Evolutionary conservation across 352 stramenopile species (phyloP), one percentile per base, ranked within the genome.

Genomic region (Pythium volutum): DNA sequence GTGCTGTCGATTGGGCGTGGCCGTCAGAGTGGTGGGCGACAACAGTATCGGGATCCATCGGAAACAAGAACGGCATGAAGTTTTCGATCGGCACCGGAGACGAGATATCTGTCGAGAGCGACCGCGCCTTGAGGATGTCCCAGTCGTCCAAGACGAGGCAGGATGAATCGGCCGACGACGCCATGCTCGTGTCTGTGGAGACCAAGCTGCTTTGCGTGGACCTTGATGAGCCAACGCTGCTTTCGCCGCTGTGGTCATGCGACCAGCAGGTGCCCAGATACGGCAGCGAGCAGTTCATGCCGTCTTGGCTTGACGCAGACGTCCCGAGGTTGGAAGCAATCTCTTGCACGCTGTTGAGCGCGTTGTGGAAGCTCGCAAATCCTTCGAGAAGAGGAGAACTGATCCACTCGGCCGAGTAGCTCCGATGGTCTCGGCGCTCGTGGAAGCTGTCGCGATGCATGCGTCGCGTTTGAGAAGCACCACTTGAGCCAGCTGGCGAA

Each of bases 41-140:
- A 14, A 20, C 33, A 14, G 46, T 9, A 4, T 59, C 63, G 6
- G 49, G 23, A 46, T 70, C 63, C 50, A 70, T 64, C 12, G 63
- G 63, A 27, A 70, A 70, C n/a, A 70, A 38, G 34, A 70, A 62
- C 29, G 63, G 63, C 42, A 61, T 52, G 43, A 70, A 65, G 42
- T 42, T 65, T 29, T 70, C 63, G 20, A 70, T 52, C 14, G 41
- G 50, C 12, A 56, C 50, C 1, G 56, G 55, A 12, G 63, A 62
- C 20, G 54, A 50, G 15, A 62, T 22, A 27, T 65, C 55, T 9
- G 58, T 47, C 8, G 62, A 69, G 2, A 69, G 42, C 8, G 62
- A 61, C 9, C 55, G 62, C 0, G 36, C 23, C 42, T 64, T 64
- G 42, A 69, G 12, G 2, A 61, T 20, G 25, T 69, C 62, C 62